phyloP scores from a whole-genome alignment of 345 rosid genomes.

The Sonneratia alba region DNA sequence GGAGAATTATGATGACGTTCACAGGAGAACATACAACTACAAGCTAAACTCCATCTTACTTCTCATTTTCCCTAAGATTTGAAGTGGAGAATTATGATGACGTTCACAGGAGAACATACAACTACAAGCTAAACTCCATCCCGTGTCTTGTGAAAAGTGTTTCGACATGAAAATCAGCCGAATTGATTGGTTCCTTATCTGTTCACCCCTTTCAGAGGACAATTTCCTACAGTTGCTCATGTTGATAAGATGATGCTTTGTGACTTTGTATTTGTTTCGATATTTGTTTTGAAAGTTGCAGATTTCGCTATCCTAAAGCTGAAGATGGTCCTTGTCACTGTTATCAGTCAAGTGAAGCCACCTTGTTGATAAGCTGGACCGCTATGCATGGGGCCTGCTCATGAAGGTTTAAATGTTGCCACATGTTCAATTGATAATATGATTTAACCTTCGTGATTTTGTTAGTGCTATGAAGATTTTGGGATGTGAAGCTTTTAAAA shows the following conservation, averaged over 20 bases:
- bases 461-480: not conserved
- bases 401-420: not conserved
- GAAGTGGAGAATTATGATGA: not conserved
- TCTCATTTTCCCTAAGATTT: not conserved
- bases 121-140: not conserved
- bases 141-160: not conserved
- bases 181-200: not conserved
- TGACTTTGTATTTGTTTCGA: not conserved
- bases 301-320: not conserved
- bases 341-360: not conserved
- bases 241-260: not conserved
- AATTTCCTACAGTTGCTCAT: not conserved
- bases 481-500: slow-evolving; percentile 7
- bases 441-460: not conserved
- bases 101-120: not conserved
- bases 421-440: not conserved
- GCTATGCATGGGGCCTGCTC: not conserved
- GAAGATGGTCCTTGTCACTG: not conserved
- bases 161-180: not conserved
- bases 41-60: not conserved
- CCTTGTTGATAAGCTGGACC: not conserved
- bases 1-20: not conserved
- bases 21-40: not conserved
- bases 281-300: not conserved
- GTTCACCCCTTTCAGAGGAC: not conserved